These are phyloP conservation scores for Oldenlandia corymbosa DNA, from an alignment of 257 asterid species.

Conservation along the genomic window DNA sequence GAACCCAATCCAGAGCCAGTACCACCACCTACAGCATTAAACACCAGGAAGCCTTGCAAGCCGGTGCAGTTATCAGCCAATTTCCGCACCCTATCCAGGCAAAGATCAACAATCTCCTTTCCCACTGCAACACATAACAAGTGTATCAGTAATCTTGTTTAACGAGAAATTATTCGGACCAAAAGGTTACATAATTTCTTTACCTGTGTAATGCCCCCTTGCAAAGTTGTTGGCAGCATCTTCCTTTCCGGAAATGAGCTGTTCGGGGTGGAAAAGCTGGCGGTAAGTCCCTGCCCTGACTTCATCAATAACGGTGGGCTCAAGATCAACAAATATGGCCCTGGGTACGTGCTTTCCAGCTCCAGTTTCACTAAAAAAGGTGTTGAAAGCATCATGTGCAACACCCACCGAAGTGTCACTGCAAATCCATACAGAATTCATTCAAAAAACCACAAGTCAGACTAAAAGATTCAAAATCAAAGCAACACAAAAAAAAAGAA, in stretches of 20 bases:
- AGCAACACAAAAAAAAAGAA: not conserved
- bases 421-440: constrained; percentile 24
- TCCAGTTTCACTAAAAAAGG: constrained; percentile 91
- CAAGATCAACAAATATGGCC: constrained; percentile 86
- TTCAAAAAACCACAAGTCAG: constrained; percentile 10
- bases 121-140: constrained; percentile 84
- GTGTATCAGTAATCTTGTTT: too few species aligned
- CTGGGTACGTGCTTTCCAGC: constrained; percentile 89
- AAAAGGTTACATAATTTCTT: not conserved
- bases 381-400: constrained; percentile 82
- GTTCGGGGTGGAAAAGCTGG: constrained; percentile 94
- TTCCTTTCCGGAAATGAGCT: constrained; percentile 91
- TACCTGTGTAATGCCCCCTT: constrained; percentile 88
- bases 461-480: not conserved
- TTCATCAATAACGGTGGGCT: constrained; percentile 87
- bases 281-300: constrained; percentile 75
- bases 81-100: constrained; percentile 83
- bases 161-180: not conserved
- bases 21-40: constrained; percentile 90
- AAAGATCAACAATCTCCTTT: constrained; percentile 77
- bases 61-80: constrained; percentile 94
- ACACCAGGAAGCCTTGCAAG: constrained; percentile 84
- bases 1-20: constrained; percentile 95
- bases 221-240: constrained; percentile 95
- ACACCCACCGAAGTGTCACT: constrained; percentile 66